Evolutionary conservation across 108 stramenopile genomes (phyloP).

Genomic region (Cyclotella atomus): DNA sequence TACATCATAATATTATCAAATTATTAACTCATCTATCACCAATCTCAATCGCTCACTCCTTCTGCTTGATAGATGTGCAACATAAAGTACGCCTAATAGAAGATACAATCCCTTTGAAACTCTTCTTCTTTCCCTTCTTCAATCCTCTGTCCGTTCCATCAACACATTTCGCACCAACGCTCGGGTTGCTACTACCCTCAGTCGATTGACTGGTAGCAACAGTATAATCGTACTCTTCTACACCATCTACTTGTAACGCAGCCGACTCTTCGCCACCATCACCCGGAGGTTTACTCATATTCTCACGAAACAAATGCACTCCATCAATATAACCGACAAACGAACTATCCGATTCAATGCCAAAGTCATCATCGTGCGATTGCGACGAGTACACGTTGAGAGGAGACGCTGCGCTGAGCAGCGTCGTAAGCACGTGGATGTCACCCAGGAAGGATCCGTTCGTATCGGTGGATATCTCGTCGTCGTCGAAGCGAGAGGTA

Average conservation of each 20-base stretch:
- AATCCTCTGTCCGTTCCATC: neutral
- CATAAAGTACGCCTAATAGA: neutral
- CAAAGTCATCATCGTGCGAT: neutral
- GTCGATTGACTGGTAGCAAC: conserved; percentile 5
- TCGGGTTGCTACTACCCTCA: neutral
- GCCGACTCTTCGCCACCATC: neutral
- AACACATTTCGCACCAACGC: too few species aligned
- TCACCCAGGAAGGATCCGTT: neutral
- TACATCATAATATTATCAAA: too few species aligned
- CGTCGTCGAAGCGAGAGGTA: too few species aligned
- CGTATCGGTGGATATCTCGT: neutral
- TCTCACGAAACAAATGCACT: neutral
- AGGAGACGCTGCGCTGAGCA: neutral
- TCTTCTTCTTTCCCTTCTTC: neutral
- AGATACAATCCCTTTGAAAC: neutral
- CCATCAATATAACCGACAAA: conserved; percentile 1
- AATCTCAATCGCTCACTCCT: too few species aligned
- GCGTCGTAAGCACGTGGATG: neutral
- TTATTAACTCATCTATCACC: too few species aligned
- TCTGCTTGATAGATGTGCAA: neutral
- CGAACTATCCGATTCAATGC: neutral
- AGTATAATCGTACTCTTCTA: neutral
- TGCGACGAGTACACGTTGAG: neutral
- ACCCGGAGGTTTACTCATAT: too few species aligned
- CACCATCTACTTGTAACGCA: neutral